These are phyloP conservation scores for Fusarium fujikuroi DNA, from an alignment of 2,329 filamentous ascomycete genomes.

Conservation along the genomic window DNA sequence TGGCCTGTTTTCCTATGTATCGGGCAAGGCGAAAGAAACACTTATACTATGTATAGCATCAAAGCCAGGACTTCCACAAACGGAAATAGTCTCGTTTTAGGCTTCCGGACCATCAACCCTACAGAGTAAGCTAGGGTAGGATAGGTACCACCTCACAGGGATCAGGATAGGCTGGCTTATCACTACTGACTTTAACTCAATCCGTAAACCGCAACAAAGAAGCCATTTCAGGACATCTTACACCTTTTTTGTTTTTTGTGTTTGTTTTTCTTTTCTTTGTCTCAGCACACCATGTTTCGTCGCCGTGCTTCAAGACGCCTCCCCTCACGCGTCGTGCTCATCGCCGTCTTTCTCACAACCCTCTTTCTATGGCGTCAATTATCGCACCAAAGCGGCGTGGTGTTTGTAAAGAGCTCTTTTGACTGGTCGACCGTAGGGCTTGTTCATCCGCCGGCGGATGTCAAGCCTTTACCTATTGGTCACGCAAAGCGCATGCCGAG, in stretches of 20 bases:
- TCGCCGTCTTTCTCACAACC: not conserved
- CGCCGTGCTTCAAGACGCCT: not conserved
- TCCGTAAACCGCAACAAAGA: conserved; percentile 3
- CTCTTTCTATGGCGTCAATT: conserved; percentile 6
- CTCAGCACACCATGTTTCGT: not conserved
- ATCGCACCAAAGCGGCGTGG: conserved; percentile 4
- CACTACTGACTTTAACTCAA: not conserved
- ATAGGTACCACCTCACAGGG: no score
- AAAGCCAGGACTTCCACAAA: not conserved
- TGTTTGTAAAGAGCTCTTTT: conserved; percentile 43
- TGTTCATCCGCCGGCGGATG: conserved; percentile 46
- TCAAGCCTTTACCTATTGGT: conserved; percentile 48
- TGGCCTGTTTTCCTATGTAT: not conserved
- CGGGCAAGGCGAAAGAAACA: not conserved
- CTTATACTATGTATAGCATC: not conserved
- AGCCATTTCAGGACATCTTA: not conserved
- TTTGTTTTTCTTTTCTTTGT: conserved; percentile 2
- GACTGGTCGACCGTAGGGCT: conserved; percentile 47
- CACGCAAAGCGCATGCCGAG: conserved; percentile 41
- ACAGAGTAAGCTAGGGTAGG: not conserved
- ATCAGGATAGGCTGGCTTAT: not conserved
- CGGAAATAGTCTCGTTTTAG: not conserved
- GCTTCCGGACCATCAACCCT: not conserved
- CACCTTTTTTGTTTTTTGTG: not conserved
- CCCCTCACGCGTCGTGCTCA: not conserved